These are phyloP conservation scores for Camellia granthamiana DNA, from an alignment of 148 eudicot species.

Conservation along the genomic window DNA sequence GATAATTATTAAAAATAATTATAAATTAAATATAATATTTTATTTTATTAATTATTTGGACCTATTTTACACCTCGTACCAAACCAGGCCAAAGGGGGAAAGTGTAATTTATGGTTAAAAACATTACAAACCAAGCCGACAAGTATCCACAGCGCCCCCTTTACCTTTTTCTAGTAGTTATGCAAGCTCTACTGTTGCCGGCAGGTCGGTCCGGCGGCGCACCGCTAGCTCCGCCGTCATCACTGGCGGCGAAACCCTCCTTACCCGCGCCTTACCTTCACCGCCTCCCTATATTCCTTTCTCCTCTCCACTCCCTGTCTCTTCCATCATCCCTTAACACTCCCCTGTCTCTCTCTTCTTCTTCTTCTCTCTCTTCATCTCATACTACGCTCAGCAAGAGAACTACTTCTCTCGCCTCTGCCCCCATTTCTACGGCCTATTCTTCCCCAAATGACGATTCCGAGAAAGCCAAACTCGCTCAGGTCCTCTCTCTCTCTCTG, in stretches of 20 bases:
- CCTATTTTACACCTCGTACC: too few species aligned
- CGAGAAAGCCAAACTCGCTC: constrained; percentile 79
- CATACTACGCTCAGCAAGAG: background rate
- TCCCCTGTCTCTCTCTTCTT: constrained; percentile 31
- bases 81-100: too few species aligned
- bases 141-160: background rate
- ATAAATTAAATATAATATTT: too few species aligned
- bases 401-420: constrained; percentile 31
- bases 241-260: constrained; percentile 5
- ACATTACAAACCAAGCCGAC: background rate
- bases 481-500: constrained; percentile 32
- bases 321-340: constrained; percentile 19
- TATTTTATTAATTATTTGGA: too few species aligned
- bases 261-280: background rate
- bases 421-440: constrained; percentile 39
- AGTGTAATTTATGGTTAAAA: too few species aligned
- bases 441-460: constrained; percentile 51
- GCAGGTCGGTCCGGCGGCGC: constrained; percentile 52
- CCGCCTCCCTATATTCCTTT: constrained; percentile 6
- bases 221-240: constrained; percentile 28
- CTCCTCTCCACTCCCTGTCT: constrained; percentile 17
- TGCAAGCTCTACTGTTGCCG: constrained; percentile 80
- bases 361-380: constrained; percentile 20
- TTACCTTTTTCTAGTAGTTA: constrained; percentile 1
- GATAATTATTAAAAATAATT: too few species aligned